These are phyloP conservation scores for Pestalotiopsis sp. DNA, from an alignment of 2,329 filamentous ascomycete species.

Conservation along the genomic window DNA sequence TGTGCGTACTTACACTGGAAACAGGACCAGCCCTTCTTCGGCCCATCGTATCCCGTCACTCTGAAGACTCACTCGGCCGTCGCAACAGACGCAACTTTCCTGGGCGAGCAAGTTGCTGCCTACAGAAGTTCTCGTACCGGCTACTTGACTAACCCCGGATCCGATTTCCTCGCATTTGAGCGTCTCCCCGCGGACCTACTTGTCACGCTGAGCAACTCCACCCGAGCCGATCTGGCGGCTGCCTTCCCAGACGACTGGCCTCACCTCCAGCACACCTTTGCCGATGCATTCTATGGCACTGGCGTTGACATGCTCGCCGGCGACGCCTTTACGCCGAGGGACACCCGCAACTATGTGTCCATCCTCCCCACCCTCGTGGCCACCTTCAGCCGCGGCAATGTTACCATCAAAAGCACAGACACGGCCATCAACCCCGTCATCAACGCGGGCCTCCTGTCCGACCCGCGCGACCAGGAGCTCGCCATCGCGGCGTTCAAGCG, in stretches of 20 bases:
- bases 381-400: constrained; percentile 50
- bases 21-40: constrained; percentile 2
- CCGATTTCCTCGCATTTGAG: constrained; percentile 43
- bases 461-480: constrained; percentile 60
- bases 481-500: constrained; percentile 66
- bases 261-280: constrained; percentile 8
- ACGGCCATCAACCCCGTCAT: constrained; percentile 30
- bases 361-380: constrained; percentile 37
- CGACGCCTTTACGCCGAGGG: constrained; percentile 16
- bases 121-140: background rate
- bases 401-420: constrained; percentile 61
- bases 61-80: background rate
- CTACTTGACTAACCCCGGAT: constrained; percentile 17
- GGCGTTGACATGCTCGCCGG: background rate
- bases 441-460: constrained; percentile 31
- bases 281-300: background rate
- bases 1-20: background rate
- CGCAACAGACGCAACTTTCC: background rate
- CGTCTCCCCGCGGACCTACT: constrained; percentile 30
- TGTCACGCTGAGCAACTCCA: constrained; percentile 40
- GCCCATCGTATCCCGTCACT: background rate
- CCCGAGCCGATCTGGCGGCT: constrained; percentile 48
- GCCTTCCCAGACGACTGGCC: constrained; percentile 33
- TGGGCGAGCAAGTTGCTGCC: background rate
- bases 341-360: constrained; percentile 32